These are phyloP conservation scores for Puccinellia tenuiflora DNA, from an alignment of 176 grass and related monocot species.

Conservation along the genomic window DNA sequence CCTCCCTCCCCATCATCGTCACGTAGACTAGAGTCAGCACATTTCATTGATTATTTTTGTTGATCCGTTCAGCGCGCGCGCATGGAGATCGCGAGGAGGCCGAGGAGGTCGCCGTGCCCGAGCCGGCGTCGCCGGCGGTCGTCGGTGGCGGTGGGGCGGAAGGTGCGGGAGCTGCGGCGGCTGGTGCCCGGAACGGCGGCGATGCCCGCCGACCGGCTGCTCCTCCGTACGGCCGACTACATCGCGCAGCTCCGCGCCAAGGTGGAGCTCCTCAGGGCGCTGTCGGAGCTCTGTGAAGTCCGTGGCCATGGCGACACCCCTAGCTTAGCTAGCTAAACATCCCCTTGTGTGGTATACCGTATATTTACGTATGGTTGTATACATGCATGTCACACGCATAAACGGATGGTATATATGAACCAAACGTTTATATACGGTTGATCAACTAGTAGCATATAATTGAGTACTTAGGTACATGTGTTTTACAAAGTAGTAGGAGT, in stretches of 20 bases:
- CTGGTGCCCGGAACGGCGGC: conserved; percentile 56
- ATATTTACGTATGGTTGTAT: background rate
- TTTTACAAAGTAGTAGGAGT: background rate
- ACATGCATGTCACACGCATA: background rate
- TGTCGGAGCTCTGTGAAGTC: conserved; percentile 49
- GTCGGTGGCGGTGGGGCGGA: conserved; percentile 30
- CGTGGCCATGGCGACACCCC: background rate
- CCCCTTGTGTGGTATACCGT: background rate
- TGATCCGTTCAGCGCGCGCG: background rate
- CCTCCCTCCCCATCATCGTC: background rate
- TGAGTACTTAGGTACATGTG: background rate
- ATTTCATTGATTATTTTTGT: background rate
- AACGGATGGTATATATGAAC: background rate
- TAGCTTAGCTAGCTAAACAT: background rate
- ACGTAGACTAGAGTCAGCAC: background rate
- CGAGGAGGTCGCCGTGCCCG: conserved; percentile 16
- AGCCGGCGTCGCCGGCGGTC: background rate
- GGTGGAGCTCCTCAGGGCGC: conserved; percentile 58
- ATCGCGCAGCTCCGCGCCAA: conserved; percentile 52
- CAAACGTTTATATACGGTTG: background rate
- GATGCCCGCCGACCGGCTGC: conserved; percentile 56
- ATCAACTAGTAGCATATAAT: background rate
- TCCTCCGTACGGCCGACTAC: conserved; percentile 72
- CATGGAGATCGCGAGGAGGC: conserved; percentile 9
- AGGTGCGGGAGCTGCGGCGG: conserved; percentile 77